Percentiles rank a stretch among this genome's conserved stretches.
These are phyloP conservation scores for Blastobotrys muscicola DNA, from an alignment of 805 yeast genomes.

Conservation along the genomic window DNA sequence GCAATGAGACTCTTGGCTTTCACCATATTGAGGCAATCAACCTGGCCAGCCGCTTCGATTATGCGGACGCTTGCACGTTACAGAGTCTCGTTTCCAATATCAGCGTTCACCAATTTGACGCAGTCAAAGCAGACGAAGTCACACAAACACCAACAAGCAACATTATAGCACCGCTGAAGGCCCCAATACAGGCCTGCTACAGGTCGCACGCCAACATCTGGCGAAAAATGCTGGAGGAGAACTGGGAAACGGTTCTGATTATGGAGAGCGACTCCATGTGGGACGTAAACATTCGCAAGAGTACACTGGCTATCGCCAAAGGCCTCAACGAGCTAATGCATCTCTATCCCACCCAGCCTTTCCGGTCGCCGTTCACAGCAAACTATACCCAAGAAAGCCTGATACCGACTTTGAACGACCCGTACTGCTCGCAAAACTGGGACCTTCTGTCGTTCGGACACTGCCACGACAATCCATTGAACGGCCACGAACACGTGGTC, in stretches of 20 bases:
- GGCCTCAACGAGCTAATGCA: too few species aligned
- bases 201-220: conserved; percentile 12
- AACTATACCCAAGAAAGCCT: too few species aligned
- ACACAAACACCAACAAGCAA: conserved; percentile 2
- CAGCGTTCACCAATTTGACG: conserved; percentile 1
- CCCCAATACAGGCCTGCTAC: conserved; percentile 6
- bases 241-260: conserved; percentile 7
- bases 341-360: too few species aligned
- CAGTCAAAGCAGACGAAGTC: conserved; percentile 2
- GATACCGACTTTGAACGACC: conserved; percentile 8
- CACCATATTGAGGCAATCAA: conserved; percentile 9
- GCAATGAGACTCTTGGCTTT: conserved; percentile 11
- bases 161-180: conserved; percentile 1
- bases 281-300: conserved; percentile 10
- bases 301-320: too few species aligned
- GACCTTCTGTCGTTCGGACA: conserved; percentile 9
- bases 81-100: conserved; percentile 8
- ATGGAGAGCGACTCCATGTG: conserved; percentile 12
- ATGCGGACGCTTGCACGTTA: conserved; percentile 8
- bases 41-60: conserved; percentile 7
- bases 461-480: conserved; percentile 5
- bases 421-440: conserved; percentile 9
- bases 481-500: background rate
- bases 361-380: too few species aligned
- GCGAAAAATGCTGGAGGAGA: conserved; percentile 8